Percentiles rank a stretch among this genome's conserved stretches.
Evolutionary conservation across 2,329 filamentous ascomycete genomes (phyloP).

Genomic region (Ceratocystis papillata): DNA sequence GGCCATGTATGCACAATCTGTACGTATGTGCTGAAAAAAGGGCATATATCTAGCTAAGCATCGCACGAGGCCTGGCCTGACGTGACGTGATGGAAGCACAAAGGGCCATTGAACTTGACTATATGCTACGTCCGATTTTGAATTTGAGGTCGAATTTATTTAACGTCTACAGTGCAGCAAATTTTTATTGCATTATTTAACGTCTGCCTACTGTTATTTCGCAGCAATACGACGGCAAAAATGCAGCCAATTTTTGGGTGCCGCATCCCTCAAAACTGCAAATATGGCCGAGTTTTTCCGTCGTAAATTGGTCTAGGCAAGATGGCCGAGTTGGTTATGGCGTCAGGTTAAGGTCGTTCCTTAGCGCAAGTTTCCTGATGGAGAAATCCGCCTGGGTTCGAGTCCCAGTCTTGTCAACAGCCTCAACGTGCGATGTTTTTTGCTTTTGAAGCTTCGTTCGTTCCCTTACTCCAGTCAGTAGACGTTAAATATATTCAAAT

Average conservation of each 20-base stretch:
- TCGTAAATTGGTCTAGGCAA: constrained; percentile 23
- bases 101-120: background rate
- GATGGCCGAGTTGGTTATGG: constrained; percentile 34
- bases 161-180: background rate
- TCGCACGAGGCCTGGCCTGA: too few species aligned
- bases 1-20: background rate
- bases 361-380: constrained; percentile 23
- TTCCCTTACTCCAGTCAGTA: background rate
- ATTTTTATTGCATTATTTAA: too few species aligned
- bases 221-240: too few species aligned
- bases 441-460: background rate
- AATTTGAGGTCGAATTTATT: too few species aligned
- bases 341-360: constrained; percentile 31
- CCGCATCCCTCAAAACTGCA: background rate
- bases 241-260: too few species aligned
- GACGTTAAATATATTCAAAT: too few species aligned
- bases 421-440: background rate
- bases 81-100: background rate
- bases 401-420: constrained; percentile 24
- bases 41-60: too few species aligned
- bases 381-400: constrained; percentile 25
- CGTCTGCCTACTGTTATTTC: too few species aligned
- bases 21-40: background rate
- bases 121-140: background rate
- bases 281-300: background rate